Evolutionary conservation across 2,329 filamentous ascomycete genomes (phyloP).

Genomic region (Colletotrichum phormii): DNA sequence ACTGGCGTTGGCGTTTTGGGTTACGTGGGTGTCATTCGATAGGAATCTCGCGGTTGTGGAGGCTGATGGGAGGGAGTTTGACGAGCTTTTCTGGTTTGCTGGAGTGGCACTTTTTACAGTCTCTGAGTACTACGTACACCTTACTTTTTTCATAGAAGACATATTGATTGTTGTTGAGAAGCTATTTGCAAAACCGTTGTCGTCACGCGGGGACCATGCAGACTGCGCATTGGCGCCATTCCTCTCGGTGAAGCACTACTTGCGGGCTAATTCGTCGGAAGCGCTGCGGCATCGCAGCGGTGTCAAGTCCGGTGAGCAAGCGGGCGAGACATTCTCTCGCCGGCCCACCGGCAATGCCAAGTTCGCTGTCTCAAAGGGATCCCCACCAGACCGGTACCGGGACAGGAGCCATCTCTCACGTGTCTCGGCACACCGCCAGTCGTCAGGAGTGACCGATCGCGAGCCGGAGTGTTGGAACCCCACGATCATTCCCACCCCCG

Average conservation of each 20-base stretch:
- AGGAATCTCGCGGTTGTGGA: conserved; percentile 31
- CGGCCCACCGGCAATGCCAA: not conserved
- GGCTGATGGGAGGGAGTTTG: conserved; percentile 37
- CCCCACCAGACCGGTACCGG: conserved; percentile 29
- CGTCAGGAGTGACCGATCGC: conserved; percentile 27
- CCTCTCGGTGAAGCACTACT: not conserved
- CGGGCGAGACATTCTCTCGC: conserved; percentile 3
- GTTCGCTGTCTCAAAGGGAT: conserved; percentile 8
- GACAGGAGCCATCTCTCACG: conserved; percentile 28
- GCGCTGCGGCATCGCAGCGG: conserved; percentile 11
- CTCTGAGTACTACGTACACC: conserved; percentile 22
- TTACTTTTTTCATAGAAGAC: conserved; percentile 29
- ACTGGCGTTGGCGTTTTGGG: conserved; percentile 38
- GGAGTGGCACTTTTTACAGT: conserved; percentile 32
- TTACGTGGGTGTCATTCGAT: conserved; percentile 29
- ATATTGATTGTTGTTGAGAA: conserved; percentile 36
- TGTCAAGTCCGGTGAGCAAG: conserved; percentile 15
- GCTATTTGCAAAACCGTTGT: not conserved
- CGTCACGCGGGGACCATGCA: not conserved
- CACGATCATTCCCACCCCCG: not conserved
- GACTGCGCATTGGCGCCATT: not conserved
- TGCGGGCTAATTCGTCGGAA: conserved; percentile 19
- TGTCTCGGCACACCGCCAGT: conserved; percentile 36
- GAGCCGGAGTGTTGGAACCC: not conserved
- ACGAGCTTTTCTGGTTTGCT: conserved; percentile 31